phyloP scores from a whole-genome alignment of 352 stramenopile genomes.

The Phytophthora sp. region DNA sequence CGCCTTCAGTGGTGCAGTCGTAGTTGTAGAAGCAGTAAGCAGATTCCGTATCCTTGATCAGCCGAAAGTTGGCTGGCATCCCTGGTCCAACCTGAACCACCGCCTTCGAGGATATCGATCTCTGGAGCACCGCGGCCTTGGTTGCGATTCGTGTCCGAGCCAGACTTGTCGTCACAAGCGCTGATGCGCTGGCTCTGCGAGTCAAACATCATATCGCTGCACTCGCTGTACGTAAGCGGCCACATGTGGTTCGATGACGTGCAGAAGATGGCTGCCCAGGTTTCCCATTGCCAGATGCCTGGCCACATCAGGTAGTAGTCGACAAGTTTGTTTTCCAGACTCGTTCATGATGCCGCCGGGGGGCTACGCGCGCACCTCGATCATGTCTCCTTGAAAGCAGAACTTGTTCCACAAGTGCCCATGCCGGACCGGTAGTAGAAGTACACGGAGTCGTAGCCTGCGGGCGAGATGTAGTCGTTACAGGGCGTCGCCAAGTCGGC shows the following conservation, averaged over 20 bases:
- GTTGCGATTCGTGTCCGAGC: constrained; percentile 89
- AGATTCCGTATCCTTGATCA: constrained; percentile 24
- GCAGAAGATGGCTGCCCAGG: constrained; percentile 94
- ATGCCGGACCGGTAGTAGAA: background rate
- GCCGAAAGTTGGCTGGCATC: constrained; percentile 57
- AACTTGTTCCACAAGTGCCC: background rate
- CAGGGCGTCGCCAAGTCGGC: no score
- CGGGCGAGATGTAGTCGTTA: background rate
- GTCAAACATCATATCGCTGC: constrained; percentile 67
- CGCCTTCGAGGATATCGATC: constrained; percentile 28
- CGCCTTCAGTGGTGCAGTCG: constrained; percentile 35
- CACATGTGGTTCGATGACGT: constrained; percentile 94
- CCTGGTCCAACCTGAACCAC: constrained; percentile 69
- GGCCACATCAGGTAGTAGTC: background rate
- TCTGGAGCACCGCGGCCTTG: constrained; percentile 90
- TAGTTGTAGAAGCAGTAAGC: constrained; percentile 18
- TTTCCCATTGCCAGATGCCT: constrained; percentile 67
- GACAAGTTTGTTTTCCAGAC: background rate
- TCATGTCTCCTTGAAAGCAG: background rate
- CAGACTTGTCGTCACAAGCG: constrained; percentile 90
- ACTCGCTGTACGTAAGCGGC: constrained; percentile 95
- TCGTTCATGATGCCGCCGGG: background rate
- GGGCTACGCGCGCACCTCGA: background rate
- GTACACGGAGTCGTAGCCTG: background rate
- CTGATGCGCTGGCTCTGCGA: constrained; percentile 70